These are phyloP conservation scores for Colletotrichum navitas DNA, from an alignment of 2,329 filamentous ascomycete species.

Conservation along the genomic window DNA sequence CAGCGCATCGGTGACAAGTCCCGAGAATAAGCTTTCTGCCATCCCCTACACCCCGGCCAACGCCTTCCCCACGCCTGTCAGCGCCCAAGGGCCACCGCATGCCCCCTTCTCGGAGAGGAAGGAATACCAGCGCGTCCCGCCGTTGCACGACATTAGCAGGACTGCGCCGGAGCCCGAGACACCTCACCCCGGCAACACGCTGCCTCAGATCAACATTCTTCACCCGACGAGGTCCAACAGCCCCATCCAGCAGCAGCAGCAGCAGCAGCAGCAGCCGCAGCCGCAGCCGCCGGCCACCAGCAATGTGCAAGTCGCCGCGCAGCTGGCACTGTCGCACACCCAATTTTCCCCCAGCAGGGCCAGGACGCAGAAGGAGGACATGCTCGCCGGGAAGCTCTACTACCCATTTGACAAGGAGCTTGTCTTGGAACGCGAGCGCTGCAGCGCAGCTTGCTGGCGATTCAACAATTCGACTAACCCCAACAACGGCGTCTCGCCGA, in stretches of 20 bases:
- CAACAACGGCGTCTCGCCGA: slow-evolving; percentile 75
- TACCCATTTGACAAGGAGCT: slow-evolving; percentile 83
- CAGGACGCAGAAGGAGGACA: slow-evolving; percentile 87
- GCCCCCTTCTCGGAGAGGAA: slow-evolving; percentile 66
- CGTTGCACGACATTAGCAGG: slow-evolving; percentile 69
- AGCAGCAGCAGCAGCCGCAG: slow-evolving; percentile 44
- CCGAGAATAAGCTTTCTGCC: slow-evolving; percentile 72
- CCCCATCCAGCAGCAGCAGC: slow-evolving; percentile 51
- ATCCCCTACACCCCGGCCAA: slow-evolving; percentile 67
- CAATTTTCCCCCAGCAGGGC: slow-evolving; percentile 58
- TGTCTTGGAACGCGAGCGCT: slow-evolving; percentile 85
- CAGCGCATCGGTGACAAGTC: slow-evolving; percentile 69
- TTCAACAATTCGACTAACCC: slow-evolving; percentile 90
- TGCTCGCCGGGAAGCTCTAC: slow-evolving; percentile 85
- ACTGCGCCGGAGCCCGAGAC: slow-evolving; percentile 64
- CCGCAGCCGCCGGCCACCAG: slow-evolving; percentile 52
- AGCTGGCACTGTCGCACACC: slow-evolving; percentile 68
- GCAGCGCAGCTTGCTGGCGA: slow-evolving; percentile 82
- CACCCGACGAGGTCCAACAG: slow-evolving; percentile 65
- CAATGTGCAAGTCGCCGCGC: slow-evolving; percentile 68
- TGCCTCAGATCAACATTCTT: slow-evolving; percentile 70
- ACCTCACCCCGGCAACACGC: slow-evolving; percentile 61
- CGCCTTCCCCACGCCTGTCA: slow-evolving; percentile 73
- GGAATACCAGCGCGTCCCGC: slow-evolving; percentile 70
- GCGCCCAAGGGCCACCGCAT: slow-evolving; percentile 62